phyloP scores from a whole-genome alignment of 192 early-diverging fungal species.

The Coemansia sp. region DNA sequence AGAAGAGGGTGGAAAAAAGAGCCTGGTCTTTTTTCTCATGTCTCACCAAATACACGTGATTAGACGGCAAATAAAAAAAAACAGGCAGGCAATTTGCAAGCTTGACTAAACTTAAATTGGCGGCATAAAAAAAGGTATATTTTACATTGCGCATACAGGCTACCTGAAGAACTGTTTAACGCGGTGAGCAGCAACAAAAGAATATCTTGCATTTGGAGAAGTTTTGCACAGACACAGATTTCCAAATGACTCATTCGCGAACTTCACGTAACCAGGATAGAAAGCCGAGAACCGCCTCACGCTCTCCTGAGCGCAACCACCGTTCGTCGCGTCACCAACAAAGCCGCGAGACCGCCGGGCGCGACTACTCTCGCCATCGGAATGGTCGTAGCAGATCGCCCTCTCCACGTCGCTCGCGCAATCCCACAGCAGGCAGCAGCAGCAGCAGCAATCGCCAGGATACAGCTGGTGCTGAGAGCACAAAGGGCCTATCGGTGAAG shows the following conservation, averaged over 20 bases:
- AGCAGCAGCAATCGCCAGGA: neutral
- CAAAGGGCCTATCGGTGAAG: slow-evolving; percentile 68
- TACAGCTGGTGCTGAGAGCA: slow-evolving; percentile 49
- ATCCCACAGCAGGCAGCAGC: too few species aligned
- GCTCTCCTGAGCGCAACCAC: slow-evolving; percentile 19
- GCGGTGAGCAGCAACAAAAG: too few species aligned
- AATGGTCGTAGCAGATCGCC: slow-evolving; percentile 21
- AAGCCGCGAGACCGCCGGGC: neutral
- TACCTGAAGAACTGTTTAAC: neutral
- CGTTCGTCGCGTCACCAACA: too few species aligned
- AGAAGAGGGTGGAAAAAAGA: too few species aligned
- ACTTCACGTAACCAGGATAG: slow-evolving; percentile 34
- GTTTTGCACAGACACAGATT: neutral
- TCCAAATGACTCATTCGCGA: slow-evolving; percentile 40
- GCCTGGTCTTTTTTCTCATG: too few species aligned
- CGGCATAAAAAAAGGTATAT: slow-evolving; percentile 1
- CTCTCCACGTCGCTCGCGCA: neutral
- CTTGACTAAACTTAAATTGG: too few species aligned
- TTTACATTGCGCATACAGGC: slow-evolving; percentile 2
- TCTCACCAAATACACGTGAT: too few species aligned
- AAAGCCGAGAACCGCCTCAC: slow-evolving; percentile 13
- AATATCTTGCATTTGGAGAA: too few species aligned
- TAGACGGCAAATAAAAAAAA: too few species aligned
- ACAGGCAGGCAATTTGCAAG: too few species aligned
- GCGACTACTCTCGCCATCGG: neutral